A percentile compares a stretch with the other conserved stretches of the same genome.
Evolutionary conservation across 306 rosid genomes (phyloP).

Genomic region (Cucurbita argyrosperma): DNA sequence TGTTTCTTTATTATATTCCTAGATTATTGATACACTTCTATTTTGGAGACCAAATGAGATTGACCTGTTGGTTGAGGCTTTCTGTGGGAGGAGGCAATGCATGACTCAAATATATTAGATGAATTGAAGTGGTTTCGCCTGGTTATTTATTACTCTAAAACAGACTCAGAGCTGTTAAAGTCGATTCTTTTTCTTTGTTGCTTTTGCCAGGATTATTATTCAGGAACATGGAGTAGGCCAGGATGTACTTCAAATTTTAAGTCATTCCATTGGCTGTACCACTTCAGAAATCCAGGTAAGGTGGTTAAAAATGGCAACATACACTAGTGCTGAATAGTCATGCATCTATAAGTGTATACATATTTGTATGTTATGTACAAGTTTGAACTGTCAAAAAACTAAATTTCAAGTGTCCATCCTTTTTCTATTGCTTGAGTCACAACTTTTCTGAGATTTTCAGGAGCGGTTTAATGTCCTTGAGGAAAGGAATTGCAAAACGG

Average conservation of each 20-base stretch:
- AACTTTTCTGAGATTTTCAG: slow-evolving; percentile 30
- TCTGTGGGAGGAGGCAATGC: not conserved
- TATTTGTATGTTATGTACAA: not conserved
- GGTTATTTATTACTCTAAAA: not conserved
- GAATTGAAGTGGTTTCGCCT: not conserved
- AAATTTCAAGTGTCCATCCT: not conserved
- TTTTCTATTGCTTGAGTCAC: not conserved
- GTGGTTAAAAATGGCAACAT: slow-evolving; percentile 7
- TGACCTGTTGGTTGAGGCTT: not conserved
- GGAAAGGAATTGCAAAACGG: slow-evolving; percentile 34
- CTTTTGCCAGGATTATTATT: slow-evolving; percentile 57
- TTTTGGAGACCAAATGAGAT: not conserved
- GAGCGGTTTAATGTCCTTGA: slow-evolving; percentile 51
- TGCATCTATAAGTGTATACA: not conserved
- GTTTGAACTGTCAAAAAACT: not conserved
- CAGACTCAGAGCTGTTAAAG: not conserved
- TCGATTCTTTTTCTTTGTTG: slow-evolving; percentile 5
- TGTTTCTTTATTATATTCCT: not conserved
- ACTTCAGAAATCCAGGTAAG: slow-evolving; percentile 63
- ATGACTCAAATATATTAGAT: not conserved
- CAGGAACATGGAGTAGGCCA: slow-evolving; percentile 68
- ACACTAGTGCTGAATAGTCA: not conserved
- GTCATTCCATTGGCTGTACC: slow-evolving; percentile 63
- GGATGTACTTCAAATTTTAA: slow-evolving; percentile 50
- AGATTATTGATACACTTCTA: not conserved